Base-by-base conservation (phyloP, 2,329 filamentous ascomycete genomes). In the Cladosporium austrohemisphaericum region DNA sequence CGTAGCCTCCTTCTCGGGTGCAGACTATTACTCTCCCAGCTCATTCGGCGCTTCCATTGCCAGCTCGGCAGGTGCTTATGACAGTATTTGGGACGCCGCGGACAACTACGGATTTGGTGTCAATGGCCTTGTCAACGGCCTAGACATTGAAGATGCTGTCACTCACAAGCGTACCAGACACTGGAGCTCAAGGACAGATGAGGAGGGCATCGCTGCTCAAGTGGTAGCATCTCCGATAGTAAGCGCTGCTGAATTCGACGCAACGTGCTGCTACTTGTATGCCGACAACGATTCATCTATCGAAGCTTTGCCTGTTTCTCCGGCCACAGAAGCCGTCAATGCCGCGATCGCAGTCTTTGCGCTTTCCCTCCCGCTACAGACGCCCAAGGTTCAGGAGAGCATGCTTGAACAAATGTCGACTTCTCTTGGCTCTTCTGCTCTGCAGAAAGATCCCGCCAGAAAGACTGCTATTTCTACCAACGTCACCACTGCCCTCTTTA, bases 71-170 rank as follows among this genome's bases (percentile, higher is more conserved):
- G 89, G 88, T 5, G 86, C 83, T 2, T 96, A 97, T 61, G 93
- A 98, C 60, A 91, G 84, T 1, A 81, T 98, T 31, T 98, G 93
- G 93, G 92, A 97, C 55, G 81, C 95, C 5, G 86, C 84, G 7
- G 93, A 98, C 66, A 97, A 97, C 63, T 91, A 85, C 59, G 92
- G 91, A 1, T 97, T 95, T 67, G 93, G 94, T 2, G 85, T 98
- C 13, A 95, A 88, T 8, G 88, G 91, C 1, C 73, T 97, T 18
- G 83, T 95, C 1, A 78, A 81, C 18, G 88, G 89, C 0, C 90
- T 93, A 63, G 80, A 85, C 46, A 75, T 90, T 14, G 65, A 79
- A 83, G 52, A 78, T 88, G 40, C 82, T 78, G 59, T 80, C 77
- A 20, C 76, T 91, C 50, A 83, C 83, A 11, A 86, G 31, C 25